Percentiles rank a stretch among this genome's conserved stretches.
Evolutionary conservation across 768 basidiomycete species (phyloP).

Genomic region (Cantharellus anzutake): DNA sequence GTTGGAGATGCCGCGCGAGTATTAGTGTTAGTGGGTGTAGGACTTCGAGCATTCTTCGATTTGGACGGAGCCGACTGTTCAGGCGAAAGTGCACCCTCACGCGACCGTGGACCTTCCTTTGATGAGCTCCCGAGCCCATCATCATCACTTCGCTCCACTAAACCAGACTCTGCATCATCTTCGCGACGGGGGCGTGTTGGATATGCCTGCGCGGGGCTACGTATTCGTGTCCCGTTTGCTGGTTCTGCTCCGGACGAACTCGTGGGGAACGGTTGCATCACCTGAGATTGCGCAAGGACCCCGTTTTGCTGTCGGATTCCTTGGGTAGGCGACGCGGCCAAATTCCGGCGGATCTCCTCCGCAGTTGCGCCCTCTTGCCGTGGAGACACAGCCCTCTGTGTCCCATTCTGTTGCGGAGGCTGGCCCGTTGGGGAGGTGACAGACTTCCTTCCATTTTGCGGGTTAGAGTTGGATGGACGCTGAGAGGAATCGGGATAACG

Average conservation of each 20-base stretch:
- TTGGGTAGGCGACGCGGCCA: conserved; percentile 3
- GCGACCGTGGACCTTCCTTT: not conserved
- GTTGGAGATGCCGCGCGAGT: conserved; percentile 45
- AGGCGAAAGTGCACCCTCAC: conserved; percentile 2
- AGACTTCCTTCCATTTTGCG: not conserved
- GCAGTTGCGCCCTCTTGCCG: conserved; percentile 7
- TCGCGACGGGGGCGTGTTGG: conserved; percentile 2
- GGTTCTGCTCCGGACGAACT: not conserved
- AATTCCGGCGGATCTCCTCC: conserved; percentile 3
- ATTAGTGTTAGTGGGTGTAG: conserved; percentile 12
- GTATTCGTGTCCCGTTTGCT: not conserved
- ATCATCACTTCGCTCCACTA: not conserved
- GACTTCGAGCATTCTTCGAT: not conserved
- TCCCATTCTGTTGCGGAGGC: conserved; percentile 1
- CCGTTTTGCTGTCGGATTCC: not conserved
- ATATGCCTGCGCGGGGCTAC: not conserved
- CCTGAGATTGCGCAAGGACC: not conserved
- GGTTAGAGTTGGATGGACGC: not conserved
- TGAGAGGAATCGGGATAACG: not conserved
- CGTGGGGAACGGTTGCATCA: conserved; percentile 6
- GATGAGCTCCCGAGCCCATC: not conserved
- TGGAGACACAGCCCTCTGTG: conserved; percentile 9
- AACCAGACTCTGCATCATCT: not conserved
- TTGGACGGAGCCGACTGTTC: not conserved
- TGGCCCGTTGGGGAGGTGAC: conserved; percentile 5